Evolutionary conservation across 768 basidiomycete genomes (phyloP), one percentile per base, ranked within the genome.

Genomic region (Multifurca ochricompacta): DNA sequence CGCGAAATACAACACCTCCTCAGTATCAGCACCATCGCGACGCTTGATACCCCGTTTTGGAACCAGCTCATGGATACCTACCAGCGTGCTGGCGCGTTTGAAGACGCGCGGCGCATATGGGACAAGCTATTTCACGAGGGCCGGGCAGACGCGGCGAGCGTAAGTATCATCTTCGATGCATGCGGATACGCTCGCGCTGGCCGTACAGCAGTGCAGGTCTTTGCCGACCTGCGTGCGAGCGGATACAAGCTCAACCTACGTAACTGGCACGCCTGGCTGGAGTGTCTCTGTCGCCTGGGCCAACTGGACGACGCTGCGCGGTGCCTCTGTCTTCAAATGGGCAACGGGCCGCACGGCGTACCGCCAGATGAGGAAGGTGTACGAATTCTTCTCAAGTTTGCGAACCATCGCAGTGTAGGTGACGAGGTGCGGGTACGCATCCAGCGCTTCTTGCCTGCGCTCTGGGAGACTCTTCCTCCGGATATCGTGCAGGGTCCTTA

Each of bases 21-120:
- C 64, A 83, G 81, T n/a, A 73, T 93, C 37, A 90, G 93, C 63
- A 74, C 85, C 13, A 76, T 80, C n/a, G 69, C 93, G 53, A 76
- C 83, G 8, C 85, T 90, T 2, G 85, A 91, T 60, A 56, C 49
- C 5, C 48, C 50, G 5, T 60, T 56, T 48, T 56, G 87, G 77
- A 94, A 92, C 65, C 80, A 88, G 63, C 71, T 96, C 57, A 90
- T 96, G 87, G 81, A 90, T 67, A 83, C 89, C 0, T 97, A 94
- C 68, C 82, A 87, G 62, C 83, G 82, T n/a, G 74, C 84, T 6
- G 82, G 81, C 4, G 81, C 80, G 55, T 87, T 84, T 57, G 71
- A 70, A 1, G 85, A 88, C 53, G 82, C 86, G 14, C 84, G 80
- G 61, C 75, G 82, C 32, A 76, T 95, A 3, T 97, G 92, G 91